These are phyloP conservation scores for Passalora sequoiae DNA, from an alignment of 2,329 filamentous ascomycete species.

Conservation along the genomic window DNA sequence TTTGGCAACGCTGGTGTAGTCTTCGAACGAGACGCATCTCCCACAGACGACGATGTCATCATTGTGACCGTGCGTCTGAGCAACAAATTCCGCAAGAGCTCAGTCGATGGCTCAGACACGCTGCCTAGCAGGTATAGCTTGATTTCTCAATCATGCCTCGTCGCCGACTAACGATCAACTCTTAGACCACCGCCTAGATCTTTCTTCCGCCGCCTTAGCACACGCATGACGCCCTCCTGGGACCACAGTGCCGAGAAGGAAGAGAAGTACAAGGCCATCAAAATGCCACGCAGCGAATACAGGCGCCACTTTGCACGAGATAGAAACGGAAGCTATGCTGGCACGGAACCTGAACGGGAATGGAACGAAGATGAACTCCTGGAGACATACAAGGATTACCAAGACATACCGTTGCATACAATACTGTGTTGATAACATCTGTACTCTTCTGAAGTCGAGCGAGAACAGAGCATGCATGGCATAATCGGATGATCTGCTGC, in stretches of 20 bases:
- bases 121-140: conserved; percentile 19
- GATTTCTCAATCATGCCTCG: background rate
- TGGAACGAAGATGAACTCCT: conserved; percentile 26
- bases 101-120: conserved; percentile 15
- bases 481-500: background rate
- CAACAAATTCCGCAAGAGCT: conserved; percentile 16
- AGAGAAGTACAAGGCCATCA: conserved; percentile 26
- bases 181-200: conserved; percentile 22
- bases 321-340: conserved; percentile 26
- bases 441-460: background rate
- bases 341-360: conserved; percentile 28
- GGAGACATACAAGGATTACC: conserved; percentile 24
- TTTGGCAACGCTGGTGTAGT: conserved; percentile 19
- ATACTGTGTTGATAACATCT: conserved; percentile 13
- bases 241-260: conserved; percentile 18
- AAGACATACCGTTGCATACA: conserved; percentile 19
- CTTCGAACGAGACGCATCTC: conserved; percentile 19
- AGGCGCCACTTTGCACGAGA: conserved; percentile 25
- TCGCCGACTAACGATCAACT: conserved; percentile 1
- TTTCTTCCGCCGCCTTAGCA: conserved; percentile 27
- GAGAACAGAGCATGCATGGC: background rate
- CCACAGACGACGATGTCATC: conserved; percentile 27
- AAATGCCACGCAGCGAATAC: conserved; percentile 31
- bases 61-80: conserved; percentile 25
- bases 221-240: conserved; percentile 17